phyloP scores from a whole-genome alignment of 768 basidiomycete genomes.

The Amylocystis lapponica region DNA sequence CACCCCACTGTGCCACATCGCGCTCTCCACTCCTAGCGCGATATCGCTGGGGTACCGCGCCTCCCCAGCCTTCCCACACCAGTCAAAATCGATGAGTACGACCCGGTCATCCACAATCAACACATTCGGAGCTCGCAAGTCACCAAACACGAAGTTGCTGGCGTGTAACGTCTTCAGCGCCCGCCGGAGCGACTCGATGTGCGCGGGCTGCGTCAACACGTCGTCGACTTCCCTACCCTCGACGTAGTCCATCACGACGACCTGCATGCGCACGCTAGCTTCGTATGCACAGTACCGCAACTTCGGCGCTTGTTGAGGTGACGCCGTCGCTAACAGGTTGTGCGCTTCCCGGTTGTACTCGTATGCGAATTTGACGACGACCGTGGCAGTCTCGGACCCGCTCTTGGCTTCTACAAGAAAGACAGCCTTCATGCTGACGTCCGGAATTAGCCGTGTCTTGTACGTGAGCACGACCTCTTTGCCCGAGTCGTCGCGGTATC shows the following conservation, averaged over 20 bases:
- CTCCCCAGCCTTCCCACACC: slow-evolving; percentile 4
- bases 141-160: slow-evolving; percentile 4
- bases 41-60: slow-evolving; percentile 9
- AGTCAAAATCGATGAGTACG: slow-evolving; percentile 4
- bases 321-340: not conserved
- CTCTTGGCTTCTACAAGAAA: not conserved
- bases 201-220: not conserved
- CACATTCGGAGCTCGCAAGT: slow-evolving; percentile 2
- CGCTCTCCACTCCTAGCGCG: not conserved
- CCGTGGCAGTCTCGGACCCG: not conserved
- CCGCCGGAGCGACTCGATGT: slow-evolving; percentile 1
- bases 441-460: not conserved
- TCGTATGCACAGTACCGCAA: not conserved
- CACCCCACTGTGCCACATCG: slow-evolving; percentile 4
- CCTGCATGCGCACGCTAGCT: not conserved
- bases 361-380: slow-evolving; percentile 1
- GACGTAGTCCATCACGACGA: slow-evolving; percentile 14
- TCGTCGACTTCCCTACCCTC: not conserved
- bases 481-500: not conserved
- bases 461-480: slow-evolving; percentile 2
- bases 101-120: slow-evolving; percentile 18
- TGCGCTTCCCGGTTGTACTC: slow-evolving; percentile 2
- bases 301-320: not conserved
- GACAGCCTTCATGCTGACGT: not conserved
- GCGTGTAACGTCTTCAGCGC: slow-evolving; percentile 13